A percentile compares a stretch with the other conserved stretches of the same genome.
phyloP scores from a whole-genome alignment of 2,329 filamentous ascomycete genomes.

The Neopestalotiopsis sp. region DNA sequence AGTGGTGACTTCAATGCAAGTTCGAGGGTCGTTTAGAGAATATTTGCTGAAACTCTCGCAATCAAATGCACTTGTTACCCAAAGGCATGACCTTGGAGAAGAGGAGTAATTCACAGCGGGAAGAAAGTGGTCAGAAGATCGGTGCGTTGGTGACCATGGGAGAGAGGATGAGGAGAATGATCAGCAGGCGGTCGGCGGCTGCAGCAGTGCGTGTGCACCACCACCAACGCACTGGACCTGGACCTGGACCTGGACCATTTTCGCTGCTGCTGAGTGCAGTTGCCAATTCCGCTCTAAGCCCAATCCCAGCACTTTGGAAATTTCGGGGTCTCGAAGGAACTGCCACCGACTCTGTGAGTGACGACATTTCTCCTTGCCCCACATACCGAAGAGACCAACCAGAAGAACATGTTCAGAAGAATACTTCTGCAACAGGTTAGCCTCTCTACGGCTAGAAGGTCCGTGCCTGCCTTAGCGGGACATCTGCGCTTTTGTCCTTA shows the following conservation, averaged over 20 bases:
- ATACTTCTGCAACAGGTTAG: background rate
- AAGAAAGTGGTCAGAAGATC: background rate
- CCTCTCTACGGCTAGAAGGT: background rate
- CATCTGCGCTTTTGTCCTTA: background rate
- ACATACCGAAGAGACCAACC: background rate
- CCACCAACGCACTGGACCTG: too few species aligned
- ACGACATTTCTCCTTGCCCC: constrained; percentile 12
- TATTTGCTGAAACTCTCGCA: too few species aligned
- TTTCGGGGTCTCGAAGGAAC: constrained; percentile 16
- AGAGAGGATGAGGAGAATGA: too few species aligned
- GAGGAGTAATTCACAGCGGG: too few species aligned
- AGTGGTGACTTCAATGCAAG: too few species aligned
- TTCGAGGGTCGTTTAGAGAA: too few species aligned
- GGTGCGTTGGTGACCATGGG: too few species aligned
- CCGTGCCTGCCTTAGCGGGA: constrained; percentile 17
- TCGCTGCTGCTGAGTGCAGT: background rate
- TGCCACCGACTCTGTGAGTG: constrained; percentile 6
- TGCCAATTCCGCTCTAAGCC: constrained; percentile 5
- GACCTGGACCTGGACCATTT: too few species aligned
- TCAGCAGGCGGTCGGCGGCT: too few species aligned
- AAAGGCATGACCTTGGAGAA: too few species aligned
- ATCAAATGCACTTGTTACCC: too few species aligned
- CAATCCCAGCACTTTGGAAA: constrained; percentile 14
- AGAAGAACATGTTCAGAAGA: background rate
- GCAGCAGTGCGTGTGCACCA: background rate